Conservation (phyloP, 2,329 filamentous ascomycete species). For the Alternaria solani region DNA sequence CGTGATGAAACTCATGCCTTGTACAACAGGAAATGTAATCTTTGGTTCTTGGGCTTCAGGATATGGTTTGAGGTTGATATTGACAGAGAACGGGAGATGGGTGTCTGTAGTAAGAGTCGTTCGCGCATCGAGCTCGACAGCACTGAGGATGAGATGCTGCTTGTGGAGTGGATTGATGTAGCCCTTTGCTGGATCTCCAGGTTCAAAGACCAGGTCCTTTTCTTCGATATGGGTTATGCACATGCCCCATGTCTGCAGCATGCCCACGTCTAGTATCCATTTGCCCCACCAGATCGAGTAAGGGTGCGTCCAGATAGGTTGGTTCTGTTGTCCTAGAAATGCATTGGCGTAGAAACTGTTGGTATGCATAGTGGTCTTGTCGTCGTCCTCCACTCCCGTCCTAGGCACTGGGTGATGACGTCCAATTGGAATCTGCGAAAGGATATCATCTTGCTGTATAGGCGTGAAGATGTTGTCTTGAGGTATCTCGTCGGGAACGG, state of each 20-base stretch:
- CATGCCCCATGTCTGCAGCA: constrained; percentile 47
- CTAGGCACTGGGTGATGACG: constrained; percentile 53
- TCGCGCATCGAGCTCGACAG: constrained; percentile 70
- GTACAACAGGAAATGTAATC: constrained; percentile 82
- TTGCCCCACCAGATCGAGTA: constrained; percentile 58
- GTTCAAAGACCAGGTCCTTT: constrained; percentile 71
- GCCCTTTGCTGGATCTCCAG: constrained; percentile 48
- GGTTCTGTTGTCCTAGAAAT: constrained; percentile 75
- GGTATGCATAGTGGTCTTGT: constrained; percentile 65
- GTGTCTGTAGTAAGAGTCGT: constrained; percentile 66
- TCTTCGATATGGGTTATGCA: constrained; percentile 67
- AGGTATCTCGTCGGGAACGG: constrained; percentile 15
- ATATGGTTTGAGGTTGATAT: constrained; percentile 70
- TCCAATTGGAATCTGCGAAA: constrained; percentile 51
- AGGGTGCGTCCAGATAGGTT: constrained; percentile 75
- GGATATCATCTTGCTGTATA: constrained; percentile 52
- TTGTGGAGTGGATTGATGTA: constrained; percentile 81
- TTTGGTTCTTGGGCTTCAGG: constrained; percentile 62
- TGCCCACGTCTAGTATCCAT: constrained; percentile 67
- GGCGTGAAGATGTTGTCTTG: constrained; percentile 52
- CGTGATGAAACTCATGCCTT: constrained; percentile 90
- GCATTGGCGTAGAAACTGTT: constrained; percentile 79
- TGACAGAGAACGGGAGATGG: constrained; percentile 65
- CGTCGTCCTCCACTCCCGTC: constrained; percentile 50
- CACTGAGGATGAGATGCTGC: constrained; percentile 81